phyloP scores from a whole-genome alignment of 257 asterid genomes.

The Solanum virginianum region DNA sequence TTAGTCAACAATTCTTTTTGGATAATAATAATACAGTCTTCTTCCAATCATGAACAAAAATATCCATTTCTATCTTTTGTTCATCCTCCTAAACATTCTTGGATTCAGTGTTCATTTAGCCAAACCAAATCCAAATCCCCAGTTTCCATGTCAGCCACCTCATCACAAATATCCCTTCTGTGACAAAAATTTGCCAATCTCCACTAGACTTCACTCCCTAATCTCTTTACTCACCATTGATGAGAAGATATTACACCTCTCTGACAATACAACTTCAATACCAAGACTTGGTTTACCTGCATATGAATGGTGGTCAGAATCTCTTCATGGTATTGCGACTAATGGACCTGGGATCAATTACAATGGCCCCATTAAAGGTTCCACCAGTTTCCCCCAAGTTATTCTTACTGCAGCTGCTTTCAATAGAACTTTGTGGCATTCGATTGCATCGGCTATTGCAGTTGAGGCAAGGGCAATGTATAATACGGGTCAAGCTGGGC shows the following conservation, averaged over 20 bases:
- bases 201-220: conserved; percentile 45
- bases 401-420: conserved; percentile 67
- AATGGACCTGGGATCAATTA: conserved; percentile 80
- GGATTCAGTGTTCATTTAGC: neutral
- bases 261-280: conserved; percentile 45
- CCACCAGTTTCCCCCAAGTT: conserved; percentile 84
- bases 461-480: conserved; percentile 81
- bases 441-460: conserved; percentile 46
- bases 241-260: conserved; percentile 67
- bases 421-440: conserved; percentile 59
- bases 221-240: conserved; percentile 51
- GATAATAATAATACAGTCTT: neutral
- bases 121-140: neutral
- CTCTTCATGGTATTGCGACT: conserved; percentile 75
- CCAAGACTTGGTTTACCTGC: conserved; percentile 68
- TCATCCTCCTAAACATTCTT: neutral
- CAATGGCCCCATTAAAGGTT: conserved; percentile 45
- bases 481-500: conserved; percentile 65
- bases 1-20: neutral
- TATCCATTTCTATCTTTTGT: neutral
- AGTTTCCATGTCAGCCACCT: conserved; percentile 48
- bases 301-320: conserved; percentile 94
- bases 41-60: neutral
- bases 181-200: conserved; percentile 39
- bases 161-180: conserved; percentile 46